Conservation (phyloP, 2,329 filamentous ascomycete genomes). For the Aspergillus ochraceus region DNA sequence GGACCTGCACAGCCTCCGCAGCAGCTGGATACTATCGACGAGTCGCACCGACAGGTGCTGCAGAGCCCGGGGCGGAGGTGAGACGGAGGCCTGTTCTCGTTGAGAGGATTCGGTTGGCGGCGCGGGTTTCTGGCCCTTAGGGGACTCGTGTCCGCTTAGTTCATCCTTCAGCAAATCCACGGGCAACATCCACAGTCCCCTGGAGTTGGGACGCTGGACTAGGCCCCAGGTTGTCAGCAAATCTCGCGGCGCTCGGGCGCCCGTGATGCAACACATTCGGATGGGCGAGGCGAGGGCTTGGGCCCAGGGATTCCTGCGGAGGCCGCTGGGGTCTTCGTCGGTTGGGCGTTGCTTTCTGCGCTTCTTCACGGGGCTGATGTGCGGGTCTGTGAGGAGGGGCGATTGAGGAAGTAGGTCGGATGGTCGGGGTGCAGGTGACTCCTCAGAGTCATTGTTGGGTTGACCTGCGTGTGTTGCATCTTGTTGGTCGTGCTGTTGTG, state of each 20-base stretch:
- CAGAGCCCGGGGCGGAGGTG: too few species aligned
- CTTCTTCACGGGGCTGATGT: constrained; percentile 16
- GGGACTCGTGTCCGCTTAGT: constrained; percentile 11
- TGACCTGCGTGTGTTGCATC: background rate
- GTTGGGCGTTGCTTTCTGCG: constrained; percentile 28
- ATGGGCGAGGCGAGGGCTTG: constrained; percentile 38
- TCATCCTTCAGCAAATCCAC: constrained; percentile 33
- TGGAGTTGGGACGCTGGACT: constrained; percentile 28
- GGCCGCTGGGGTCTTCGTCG: constrained; percentile 25
- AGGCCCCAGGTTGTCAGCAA: constrained; percentile 39
- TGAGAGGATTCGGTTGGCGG: too few species aligned
- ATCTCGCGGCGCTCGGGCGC: constrained; percentile 32
- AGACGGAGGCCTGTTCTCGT: too few species aligned
- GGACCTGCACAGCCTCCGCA: constrained; percentile 20
- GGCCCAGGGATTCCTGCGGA: constrained; percentile 44
- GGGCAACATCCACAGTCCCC: constrained; percentile 35
- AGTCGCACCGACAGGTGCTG: constrained; percentile 27
- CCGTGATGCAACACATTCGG: constrained; percentile 35
- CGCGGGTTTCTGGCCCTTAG: background rate
- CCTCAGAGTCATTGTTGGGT: background rate
- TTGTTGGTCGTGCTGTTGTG: constrained; percentile 1
- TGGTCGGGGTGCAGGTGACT: constrained; percentile 13
- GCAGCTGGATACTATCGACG: constrained; percentile 26
- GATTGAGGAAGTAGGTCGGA: constrained; percentile 39
- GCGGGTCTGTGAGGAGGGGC: constrained; percentile 30